phyloP scores from a whole-genome alignment of 176 grass and related monocot genomes.

The Melocanna baccifera region DNA sequence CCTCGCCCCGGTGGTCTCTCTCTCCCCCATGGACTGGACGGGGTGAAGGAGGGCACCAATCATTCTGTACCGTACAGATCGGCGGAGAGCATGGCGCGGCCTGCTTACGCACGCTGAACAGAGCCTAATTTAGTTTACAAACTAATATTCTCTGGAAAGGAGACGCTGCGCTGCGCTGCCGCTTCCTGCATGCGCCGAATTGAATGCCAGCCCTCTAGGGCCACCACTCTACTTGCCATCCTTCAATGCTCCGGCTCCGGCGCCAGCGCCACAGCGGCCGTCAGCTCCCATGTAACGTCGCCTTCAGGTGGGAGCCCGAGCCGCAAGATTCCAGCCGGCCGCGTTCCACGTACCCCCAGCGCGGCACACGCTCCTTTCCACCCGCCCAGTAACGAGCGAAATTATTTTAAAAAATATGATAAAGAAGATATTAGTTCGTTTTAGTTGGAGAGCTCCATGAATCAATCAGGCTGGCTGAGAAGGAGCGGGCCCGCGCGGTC shows the following conservation, averaged over 20 bases:
- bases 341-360: neutral
- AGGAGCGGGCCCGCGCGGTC: neutral
- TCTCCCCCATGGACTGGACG: too few relatives aligned
- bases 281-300: conserved; percentile 8
- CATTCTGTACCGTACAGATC: too few relatives aligned
- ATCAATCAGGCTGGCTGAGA: too few relatives aligned
- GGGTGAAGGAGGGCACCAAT: too few relatives aligned
- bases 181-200: too few relatives aligned
- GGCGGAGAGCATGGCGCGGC: too few relatives aligned
- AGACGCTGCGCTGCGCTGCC: neutral
- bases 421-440: too few relatives aligned
- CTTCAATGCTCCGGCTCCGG: neutral
- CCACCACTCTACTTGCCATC: neutral
- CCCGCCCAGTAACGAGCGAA: neutral
- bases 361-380: neutral
- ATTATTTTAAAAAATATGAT: too few relatives aligned
- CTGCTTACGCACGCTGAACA: neutral
- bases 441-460: too few relatives aligned
- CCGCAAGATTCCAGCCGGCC: neutral
- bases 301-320: neutral
- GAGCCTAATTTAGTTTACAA: neutral
- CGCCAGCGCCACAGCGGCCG: neutral
- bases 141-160: neutral
- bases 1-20: too few relatives aligned
- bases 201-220: neutral